phyloP scores from a whole-genome alignment of 352 stramenopile species.

The Globisporangium rhizosaccharum region DNA sequence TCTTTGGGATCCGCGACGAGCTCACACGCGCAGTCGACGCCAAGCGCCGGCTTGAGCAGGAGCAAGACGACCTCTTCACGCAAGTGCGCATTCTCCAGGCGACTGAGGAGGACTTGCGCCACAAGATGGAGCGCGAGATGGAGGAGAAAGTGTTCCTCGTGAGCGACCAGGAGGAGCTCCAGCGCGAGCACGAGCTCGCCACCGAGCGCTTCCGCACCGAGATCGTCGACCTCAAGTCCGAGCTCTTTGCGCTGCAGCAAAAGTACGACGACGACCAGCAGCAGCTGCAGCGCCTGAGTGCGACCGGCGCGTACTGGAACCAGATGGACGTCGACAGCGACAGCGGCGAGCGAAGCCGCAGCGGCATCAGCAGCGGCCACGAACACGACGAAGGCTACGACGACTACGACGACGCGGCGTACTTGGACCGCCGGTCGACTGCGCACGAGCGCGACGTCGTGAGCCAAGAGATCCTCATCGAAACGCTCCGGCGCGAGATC shows the following conservation, averaged over 20 bases:
- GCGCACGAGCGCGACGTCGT: slow-evolving; percentile 55
- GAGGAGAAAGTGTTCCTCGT: slow-evolving; percentile 84
- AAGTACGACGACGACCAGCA: slow-evolving; percentile 29
- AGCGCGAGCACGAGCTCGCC: slow-evolving; percentile 73
- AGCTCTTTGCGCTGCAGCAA: slow-evolving; percentile 70
- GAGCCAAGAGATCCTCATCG: slow-evolving; percentile 59
- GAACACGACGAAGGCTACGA: slow-evolving; percentile 12
- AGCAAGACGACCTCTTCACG: slow-evolving; percentile 73
- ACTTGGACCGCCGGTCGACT: slow-evolving; percentile 38
- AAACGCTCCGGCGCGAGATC: slow-evolving; percentile 61
- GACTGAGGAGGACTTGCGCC: slow-evolving; percentile 65
- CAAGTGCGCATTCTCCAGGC: slow-evolving; percentile 80
- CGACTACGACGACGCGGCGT: slow-evolving; percentile 19
- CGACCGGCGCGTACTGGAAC: slow-evolving; percentile 10
- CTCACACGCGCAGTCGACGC: slow-evolving; percentile 28
- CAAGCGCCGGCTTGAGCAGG: slow-evolving; percentile 56
- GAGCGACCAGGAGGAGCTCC: slow-evolving; percentile 79
- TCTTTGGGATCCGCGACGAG: slow-evolving; percentile 35
- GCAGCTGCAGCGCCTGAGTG: slow-evolving; percentile 1
- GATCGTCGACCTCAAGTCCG: slow-evolving; percentile 84
- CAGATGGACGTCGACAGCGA: slow-evolving; percentile 9
- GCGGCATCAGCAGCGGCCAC: neutral
- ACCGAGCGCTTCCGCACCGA: slow-evolving; percentile 74
- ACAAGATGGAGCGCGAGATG: slow-evolving; percentile 84
- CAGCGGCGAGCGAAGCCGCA: slow-evolving; percentile 12